Conservation (phyloP, 768 basidiomycete species). For the Tulasnella sp. region DNA sequence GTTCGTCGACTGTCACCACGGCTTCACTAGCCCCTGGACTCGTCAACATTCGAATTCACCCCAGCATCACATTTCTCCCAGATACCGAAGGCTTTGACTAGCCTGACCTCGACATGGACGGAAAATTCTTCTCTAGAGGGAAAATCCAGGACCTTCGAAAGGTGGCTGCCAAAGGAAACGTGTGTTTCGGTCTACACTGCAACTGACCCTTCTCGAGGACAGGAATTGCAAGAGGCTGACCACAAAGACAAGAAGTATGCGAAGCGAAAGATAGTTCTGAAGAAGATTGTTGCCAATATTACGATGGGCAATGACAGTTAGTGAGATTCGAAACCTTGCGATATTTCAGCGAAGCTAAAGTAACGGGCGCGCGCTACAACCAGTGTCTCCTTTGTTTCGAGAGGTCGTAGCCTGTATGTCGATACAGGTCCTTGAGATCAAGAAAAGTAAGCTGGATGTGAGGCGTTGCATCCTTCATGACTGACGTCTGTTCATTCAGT, state of each 20-base stretch:
- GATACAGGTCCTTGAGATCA: slow-evolving; percentile 94
- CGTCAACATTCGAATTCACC: slow-evolving; percentile 9
- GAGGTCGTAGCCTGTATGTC: slow-evolving; percentile 92
- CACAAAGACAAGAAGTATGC: slow-evolving; percentile 93
- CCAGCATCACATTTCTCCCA: not conserved
- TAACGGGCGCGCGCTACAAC: slow-evolving; percentile 26
- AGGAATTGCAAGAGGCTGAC: slow-evolving; percentile 84
- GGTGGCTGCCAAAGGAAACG: not conserved
- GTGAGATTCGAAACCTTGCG: slow-evolving; percentile 34
- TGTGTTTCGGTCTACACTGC: not conserved
- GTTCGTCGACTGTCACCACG: slow-evolving; percentile 18
- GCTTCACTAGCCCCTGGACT: not conserved
- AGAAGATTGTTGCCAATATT: slow-evolving; percentile 98
- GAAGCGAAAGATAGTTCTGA: slow-evolving; percentile 88
- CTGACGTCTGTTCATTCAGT: slow-evolving; percentile 42
- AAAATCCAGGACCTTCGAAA: slow-evolving; percentile 67
- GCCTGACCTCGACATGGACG: slow-evolving; percentile 39
- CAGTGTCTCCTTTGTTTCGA: slow-evolving; percentile 92
- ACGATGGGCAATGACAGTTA: slow-evolving; percentile 99
- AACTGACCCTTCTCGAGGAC: slow-evolving; percentile 54
- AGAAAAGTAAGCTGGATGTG: slow-evolving; percentile 67
- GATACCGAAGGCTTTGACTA: not conserved
- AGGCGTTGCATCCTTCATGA: not conserved
- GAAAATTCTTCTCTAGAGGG: slow-evolving; percentile 84
- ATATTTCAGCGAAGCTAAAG: slow-evolving; percentile 20